A percentile compares a stretch with the other conserved stretches of the same genome.
phyloP scores from a whole-genome alignment of 768 basidiomycete species.

The Mycena alexandri region DNA sequence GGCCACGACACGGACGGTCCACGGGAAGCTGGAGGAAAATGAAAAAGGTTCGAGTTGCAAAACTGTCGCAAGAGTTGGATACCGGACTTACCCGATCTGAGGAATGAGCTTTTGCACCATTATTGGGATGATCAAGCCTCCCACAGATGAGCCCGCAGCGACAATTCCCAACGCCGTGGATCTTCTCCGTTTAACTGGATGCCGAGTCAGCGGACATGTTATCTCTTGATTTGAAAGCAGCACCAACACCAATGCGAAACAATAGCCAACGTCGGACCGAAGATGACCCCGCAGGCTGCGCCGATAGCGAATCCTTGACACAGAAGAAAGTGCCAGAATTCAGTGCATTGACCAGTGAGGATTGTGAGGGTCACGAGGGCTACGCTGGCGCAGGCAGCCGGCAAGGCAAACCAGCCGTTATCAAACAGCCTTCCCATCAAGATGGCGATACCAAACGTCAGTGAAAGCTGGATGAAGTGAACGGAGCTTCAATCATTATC shows the following conservation, averaged over 20 bases:
- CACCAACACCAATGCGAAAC: slow-evolving; percentile 80
- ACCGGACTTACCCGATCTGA: slow-evolving; percentile 52
- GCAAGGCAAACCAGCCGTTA: slow-evolving; percentile 71
- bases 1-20: slow-evolving; percentile 81
- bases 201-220: no score
- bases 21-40: slow-evolving; percentile 81
- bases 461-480: slow-evolving; percentile 62
- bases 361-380: slow-evolving; percentile 69
- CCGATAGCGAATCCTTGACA: slow-evolving; percentile 80
- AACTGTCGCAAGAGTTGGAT: neutral
- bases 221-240: no score
- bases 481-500: slow-evolving; percentile 5
- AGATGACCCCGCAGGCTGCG: slow-evolving; percentile 71
- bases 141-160: slow-evolving; percentile 76
- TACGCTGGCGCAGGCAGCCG: slow-evolving; percentile 61
- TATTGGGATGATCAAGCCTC: slow-evolving; percentile 79
- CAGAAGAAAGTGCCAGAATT: slow-evolving; percentile 84
- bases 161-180: slow-evolving; percentile 64
- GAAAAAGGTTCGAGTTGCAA: neutral
- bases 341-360: slow-evolving; percentile 76
- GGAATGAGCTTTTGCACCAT: slow-evolving; percentile 67
- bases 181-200: slow-evolving; percentile 25
- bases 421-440: slow-evolving; percentile 80
- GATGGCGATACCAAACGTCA: slow-evolving; percentile 73
- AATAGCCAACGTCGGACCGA: slow-evolving; percentile 70